Evolutionary conservation across 306 rosid genomes (phyloP).

Genomic region (Cotoneaster glaucophyllus): DNA sequence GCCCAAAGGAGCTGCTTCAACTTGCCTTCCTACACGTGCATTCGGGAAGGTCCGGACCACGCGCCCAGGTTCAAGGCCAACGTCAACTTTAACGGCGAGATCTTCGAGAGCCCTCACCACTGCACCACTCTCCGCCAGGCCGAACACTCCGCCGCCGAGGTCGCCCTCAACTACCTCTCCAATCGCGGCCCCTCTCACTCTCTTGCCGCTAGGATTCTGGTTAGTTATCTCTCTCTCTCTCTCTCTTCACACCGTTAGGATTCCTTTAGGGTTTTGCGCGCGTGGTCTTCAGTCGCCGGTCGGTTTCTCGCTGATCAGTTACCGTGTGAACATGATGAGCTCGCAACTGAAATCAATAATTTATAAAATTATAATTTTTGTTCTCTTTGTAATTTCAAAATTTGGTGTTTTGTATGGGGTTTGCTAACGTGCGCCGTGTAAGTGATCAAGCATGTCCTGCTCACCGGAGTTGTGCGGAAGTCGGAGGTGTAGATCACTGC

Average conservation of each 20-base stretch:
- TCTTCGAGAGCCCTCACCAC: slow-evolving; percentile 80
- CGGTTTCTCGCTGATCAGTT: slow-evolving; percentile 12
- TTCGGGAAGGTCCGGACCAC: slow-evolving; percentile 99
- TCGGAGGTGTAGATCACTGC: slow-evolving; percentile 16
- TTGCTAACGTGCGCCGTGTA: slow-evolving; percentile 25
- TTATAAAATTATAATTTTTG: neutral
- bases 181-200: slow-evolving; percentile 89
- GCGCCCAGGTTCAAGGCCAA: slow-evolving; percentile 96
- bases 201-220: slow-evolving; percentile 87
- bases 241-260: slow-evolving; percentile 12
- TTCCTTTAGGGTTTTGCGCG: slow-evolving; percentile 12
- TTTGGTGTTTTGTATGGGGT: neutral
- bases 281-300: neutral
- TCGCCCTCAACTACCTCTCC: slow-evolving; percentile 88
- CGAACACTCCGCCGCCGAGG: slow-evolving; percentile 98
- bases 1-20: slow-evolving; percentile 99
- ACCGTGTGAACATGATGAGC: neutral
- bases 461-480: neutral
- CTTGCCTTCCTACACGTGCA: slow-evolving; percentile 84
- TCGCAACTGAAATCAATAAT: neutral
- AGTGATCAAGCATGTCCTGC: neutral
- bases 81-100: slow-evolving; percentile 95
- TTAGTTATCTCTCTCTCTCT: slow-evolving; percentile 22
- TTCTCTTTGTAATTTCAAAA: neutral
- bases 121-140: slow-evolving; percentile 95